These are phyloP conservation scores for Bacterosira constricta DNA, from an alignment of 108 stramenopile species.

Conservation along the genomic window DNA sequence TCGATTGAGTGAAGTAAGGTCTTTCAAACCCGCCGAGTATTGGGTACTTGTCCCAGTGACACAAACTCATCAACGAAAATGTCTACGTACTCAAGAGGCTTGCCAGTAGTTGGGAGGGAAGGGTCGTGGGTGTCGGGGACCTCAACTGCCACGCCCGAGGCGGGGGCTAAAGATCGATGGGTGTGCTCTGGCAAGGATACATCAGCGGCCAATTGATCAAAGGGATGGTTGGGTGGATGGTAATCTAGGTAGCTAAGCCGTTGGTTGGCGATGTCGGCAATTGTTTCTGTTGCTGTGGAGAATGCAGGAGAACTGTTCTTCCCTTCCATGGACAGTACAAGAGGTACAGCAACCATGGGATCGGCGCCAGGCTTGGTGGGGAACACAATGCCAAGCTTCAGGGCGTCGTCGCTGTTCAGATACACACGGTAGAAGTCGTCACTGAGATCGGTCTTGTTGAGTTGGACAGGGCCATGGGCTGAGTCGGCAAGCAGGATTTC, in stretches of 20 bases:
- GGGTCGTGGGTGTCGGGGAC: too few relatives aligned
- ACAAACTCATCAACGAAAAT: constrained; percentile 52
- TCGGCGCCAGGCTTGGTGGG: constrained; percentile 8
- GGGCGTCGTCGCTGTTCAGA: constrained; percentile 25
- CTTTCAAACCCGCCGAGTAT: neutral
- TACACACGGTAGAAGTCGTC: constrained; percentile 45
- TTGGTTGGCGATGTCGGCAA: constrained; percentile 8
- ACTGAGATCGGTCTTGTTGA: too few relatives aligned
- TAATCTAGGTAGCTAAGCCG: neutral
- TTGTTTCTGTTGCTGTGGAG: constrained; percentile 15
- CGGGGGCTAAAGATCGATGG: too few relatives aligned
- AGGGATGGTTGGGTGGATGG: constrained; percentile 7
- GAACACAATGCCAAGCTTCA: constrained; percentile 36
- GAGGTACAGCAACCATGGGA: constrained; percentile 4
- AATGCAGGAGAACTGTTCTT: constrained; percentile 18
- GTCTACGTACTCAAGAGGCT: constrained; percentile 32
- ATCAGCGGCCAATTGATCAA: constrained; percentile 26
- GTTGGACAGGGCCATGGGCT: too few relatives aligned
- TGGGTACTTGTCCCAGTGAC: too few relatives aligned
- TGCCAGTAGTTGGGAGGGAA: too few relatives aligned
- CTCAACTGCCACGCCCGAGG: too few relatives aligned
- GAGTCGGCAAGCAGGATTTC: constrained; percentile 1
- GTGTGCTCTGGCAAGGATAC: too few relatives aligned
- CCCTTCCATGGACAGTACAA: constrained; percentile 5
- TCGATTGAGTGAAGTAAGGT: too few relatives aligned